Evolutionary conservation across 768 basidiomycete species (phyloP), one percentile per base, ranked within the genome.

Genomic region (Boletus pseudo-olivaceus): DNA sequence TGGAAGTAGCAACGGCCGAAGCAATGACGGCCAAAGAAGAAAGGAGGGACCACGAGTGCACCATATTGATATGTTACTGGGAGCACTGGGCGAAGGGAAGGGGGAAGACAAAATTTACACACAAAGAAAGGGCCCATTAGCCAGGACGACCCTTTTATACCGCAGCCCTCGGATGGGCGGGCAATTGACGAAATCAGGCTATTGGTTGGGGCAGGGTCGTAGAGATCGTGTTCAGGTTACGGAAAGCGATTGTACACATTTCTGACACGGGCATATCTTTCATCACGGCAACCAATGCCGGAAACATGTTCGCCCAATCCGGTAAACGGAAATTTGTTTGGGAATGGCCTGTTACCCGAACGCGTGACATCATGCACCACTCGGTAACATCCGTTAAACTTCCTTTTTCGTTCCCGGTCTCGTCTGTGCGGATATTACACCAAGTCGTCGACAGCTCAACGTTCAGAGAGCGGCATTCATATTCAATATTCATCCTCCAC

Each of bases 11-110:
- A 17, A 59, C 19, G 20, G 55, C 63, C 9, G 63, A 61, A 17
- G 64, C 58, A 3, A 69, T 26, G 20, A 60, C 5, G 7, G 58
- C 55, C 10, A 71, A 49, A 2, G 47, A 56, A 43, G 46, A 69
- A 63, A 70, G 57, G 58, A 70, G 59, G 41, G 69, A 60, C 71
- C 63, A 61, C 45, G 65, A 60, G 42, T 64, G 67, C 71, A 71
- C 61, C 27, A n/a, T 55, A 23, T 17, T 6, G 17, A 14, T 29
- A 42, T 57, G 45, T 20, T 54, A 43, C 10, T 39, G 51, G 50
- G 43, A 54, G 53, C 52, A 62, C 56, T 32, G 8, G 59, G 60
- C 57, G 48, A 52, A 39, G 0, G 50, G 42, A 14, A 33, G 19
- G 26, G 40, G 38, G 19, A 20, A 23, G 23, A 51, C 34, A 59